Percentiles rank a stretch among this genome's conserved stretches.
Conservation (phyloP, 2,329 filamentous ascomycete species). For the Thelonectria rubi region DNA sequence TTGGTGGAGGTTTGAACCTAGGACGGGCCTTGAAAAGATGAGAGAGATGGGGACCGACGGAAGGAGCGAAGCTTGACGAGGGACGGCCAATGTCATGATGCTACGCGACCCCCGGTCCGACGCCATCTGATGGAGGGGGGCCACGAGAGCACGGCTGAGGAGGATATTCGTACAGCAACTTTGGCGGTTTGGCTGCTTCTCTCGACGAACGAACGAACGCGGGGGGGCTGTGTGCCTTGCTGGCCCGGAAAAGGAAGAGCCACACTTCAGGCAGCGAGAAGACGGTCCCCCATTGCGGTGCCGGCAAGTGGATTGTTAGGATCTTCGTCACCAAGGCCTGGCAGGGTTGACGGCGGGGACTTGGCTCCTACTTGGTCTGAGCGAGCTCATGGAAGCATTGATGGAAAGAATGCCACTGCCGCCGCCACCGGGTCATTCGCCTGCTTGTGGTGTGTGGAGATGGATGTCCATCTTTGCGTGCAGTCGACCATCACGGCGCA, state of each 20-base stretch:
- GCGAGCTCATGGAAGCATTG: constrained; percentile 4
- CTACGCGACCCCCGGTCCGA: constrained; percentile 7
- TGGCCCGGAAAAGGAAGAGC: constrained; percentile 2
- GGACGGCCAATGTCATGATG: not conserved
- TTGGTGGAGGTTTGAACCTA: not conserved
- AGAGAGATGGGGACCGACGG: not conserved
- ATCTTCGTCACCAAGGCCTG: constrained; percentile 4
- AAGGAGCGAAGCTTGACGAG: not conserved
- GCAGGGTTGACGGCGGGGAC: not conserved
- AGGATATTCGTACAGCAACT: constrained; percentile 3
- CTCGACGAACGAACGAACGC: constrained; percentile 6
- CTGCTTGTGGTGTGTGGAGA: constrained; percentile 17
- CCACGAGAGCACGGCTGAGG: not conserved
- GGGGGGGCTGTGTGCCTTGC: constrained; percentile 9
- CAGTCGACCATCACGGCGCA: not conserved
- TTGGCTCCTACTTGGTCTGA: constrained; percentile 2
- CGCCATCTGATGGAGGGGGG: not conserved
- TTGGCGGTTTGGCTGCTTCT: not conserved
- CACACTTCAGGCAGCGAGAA: constrained; percentile 31
- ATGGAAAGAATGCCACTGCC: not conserved
- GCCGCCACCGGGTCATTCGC: not conserved
- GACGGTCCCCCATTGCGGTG: constrained; percentile 17
- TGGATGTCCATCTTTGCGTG: constrained; percentile 5
- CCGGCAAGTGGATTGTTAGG: constrained; percentile 9
- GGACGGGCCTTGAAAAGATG: not conserved